A percentile compares a stretch with the other conserved stretches of the same genome.
These are phyloP conservation scores for Erythrophleum fordii DNA, from an alignment of 306 rosid genomes.

Conservation along the genomic window DNA sequence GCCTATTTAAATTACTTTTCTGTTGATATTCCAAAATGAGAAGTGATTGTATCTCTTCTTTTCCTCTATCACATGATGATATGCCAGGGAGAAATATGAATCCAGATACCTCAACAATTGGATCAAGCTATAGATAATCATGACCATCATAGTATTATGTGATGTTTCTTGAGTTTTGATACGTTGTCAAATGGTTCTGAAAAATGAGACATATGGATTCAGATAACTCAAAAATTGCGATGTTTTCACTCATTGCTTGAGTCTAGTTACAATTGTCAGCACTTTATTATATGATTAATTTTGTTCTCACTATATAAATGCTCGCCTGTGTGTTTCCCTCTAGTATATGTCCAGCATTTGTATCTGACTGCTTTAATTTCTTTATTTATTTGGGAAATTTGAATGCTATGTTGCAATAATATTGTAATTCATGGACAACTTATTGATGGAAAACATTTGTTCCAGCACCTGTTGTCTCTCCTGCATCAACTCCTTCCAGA, in stretches of 20 bases:
- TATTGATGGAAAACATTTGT: slow-evolving; percentile 30
- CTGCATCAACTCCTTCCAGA: slow-evolving; percentile 59
- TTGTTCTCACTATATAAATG: neutral
- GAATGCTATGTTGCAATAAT: slow-evolving; percentile 7
- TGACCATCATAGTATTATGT: neutral
- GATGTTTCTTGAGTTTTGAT: slow-evolving; percentile 11
- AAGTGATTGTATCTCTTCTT: slow-evolving; percentile 1
- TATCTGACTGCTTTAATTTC: slow-evolving; percentile 10
- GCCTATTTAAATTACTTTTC: slow-evolving; percentile 11
- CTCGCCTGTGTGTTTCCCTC: neutral
- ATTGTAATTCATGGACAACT: slow-evolving; percentile 33
- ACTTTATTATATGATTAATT: neutral
- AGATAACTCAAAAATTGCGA: neutral
- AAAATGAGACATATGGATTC: neutral
- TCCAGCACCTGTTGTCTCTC: slow-evolving; percentile 72
- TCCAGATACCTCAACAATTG: slow-evolving; percentile 1
- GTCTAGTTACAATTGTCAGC: slow-evolving; percentile 8
- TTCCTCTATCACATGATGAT: neutral
- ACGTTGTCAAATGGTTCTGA: neutral
- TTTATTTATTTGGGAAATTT: slow-evolving; percentile 2
- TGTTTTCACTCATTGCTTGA: slow-evolving; percentile 1
- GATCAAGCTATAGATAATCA: slow-evolving; percentile 10
- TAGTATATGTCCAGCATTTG: slow-evolving; percentile 7
- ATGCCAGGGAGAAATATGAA: slow-evolving; percentile 14
- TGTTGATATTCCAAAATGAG: slow-evolving; percentile 24